Evolutionary conservation across 169 alveolate genomes (phyloP), one percentile per base, ranked within the genome.

Genomic region (Amoebophrya sp.): DNA sequence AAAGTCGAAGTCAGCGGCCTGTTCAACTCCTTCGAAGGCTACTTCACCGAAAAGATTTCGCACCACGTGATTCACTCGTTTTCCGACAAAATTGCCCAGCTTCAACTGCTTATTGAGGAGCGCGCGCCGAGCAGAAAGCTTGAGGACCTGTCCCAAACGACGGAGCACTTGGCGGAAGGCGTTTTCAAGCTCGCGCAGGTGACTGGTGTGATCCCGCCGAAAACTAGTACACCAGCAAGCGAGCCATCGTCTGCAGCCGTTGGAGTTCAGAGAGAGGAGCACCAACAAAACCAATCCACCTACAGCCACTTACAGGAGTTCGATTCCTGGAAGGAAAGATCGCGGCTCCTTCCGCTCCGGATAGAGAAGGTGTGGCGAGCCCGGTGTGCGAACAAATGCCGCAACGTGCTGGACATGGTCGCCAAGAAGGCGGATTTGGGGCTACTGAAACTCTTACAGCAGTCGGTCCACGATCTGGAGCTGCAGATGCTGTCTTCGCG

Each of bases 301-400:
- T n/a, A n/a, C n/a, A n/a, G n/a, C n/a, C n/a, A n/a, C n/a, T n/a
- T n/a, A n/a, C n/a, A n/a, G n/a, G n/a, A n/a, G n/a, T n/a, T n/a
- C n/a, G n/a, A n/a, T n/a, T 12, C 32, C 32, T 66, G 83, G 83
- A 2, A 25, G 7, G 83, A 66, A 25, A 7, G 83, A 25, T 0
- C 38, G 39, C 83, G 83, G 32, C 1, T 25, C 32, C 35, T 66
- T 3, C 38, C 83, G 7, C 2, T 25, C 32, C 83, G 83, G 39
- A 66, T 66, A 1, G 83, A 66, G 35, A 66, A 66, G 35, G 83
- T 66, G 39, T 66, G 83, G 83, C 83, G 83, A 7, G 83, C 83
- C 7, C 83, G 83, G 39, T 66, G 39, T 3, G 83, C 83, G 32
- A n/a, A n/a, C 83, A 66, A 66, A 25, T 66, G 83, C 83, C 83